A percentile compares a stretch with the other conserved stretches of the same genome.
Conservation (phyloP, 257 asterid species). For the Anisodus tanguticus region DNA sequence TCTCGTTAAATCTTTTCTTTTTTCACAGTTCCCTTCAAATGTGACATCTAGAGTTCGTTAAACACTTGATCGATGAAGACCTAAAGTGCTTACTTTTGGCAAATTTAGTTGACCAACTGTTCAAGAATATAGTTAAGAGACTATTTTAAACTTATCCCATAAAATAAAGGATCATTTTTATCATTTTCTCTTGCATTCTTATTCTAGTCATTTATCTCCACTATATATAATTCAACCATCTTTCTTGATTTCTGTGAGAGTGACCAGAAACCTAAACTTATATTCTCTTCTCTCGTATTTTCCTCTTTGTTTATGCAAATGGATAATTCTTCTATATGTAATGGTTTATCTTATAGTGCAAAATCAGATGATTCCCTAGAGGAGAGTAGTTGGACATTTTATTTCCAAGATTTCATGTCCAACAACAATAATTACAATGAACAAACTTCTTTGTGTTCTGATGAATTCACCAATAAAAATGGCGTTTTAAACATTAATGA, state of each 20-base stretch:
- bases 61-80: not conserved
- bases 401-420: slow-evolving; percentile 59
- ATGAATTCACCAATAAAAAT: not conserved
- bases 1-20: not conserved
- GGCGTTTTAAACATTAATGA: slow-evolving; percentile 31
- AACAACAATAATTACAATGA: slow-evolving; percentile 32
- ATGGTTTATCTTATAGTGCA: slow-evolving; percentile 29
- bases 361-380: slow-evolving; percentile 46
- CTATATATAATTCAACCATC: slow-evolving; percentile 42
- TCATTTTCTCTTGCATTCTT: slow-evolving; percentile 2
- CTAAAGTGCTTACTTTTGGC: not conserved
- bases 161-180: not conserved
- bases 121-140: not conserved
- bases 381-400: slow-evolving; percentile 86
- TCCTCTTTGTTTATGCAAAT: not conserved
- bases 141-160: not conserved
- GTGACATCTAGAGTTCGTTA: not conserved
- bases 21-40: not conserved
- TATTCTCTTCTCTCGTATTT: not conserved
- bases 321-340: slow-evolving; percentile 33
- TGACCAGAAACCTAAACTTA: slow-evolving; percentile 16
- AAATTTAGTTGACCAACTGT: not conserved
- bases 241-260: slow-evolving; percentile 25
- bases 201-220: slow-evolving; percentile 6
- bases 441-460: slow-evolving; percentile 14